These are phyloP conservation scores for Fraxinus pennsylvanica DNA, from an alignment of 257 asterid genomes.

Conservation along the genomic window DNA sequence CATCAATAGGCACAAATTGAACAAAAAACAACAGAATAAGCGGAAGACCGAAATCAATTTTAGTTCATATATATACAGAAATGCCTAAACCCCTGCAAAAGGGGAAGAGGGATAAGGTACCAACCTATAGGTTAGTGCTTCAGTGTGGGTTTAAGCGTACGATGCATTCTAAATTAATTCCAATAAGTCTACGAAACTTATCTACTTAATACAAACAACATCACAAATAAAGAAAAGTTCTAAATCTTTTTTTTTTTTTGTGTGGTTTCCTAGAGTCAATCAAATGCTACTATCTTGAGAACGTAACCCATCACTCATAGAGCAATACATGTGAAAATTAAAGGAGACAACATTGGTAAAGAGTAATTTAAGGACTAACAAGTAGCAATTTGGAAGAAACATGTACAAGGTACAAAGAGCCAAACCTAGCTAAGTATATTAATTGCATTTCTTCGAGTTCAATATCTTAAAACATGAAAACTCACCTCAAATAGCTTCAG, in stretches of 20 bases:
- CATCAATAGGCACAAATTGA: not conserved
- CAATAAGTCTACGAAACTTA: not conserved
- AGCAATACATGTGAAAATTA: not conserved
- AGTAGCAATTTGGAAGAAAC: not conserved
- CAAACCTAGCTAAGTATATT: not conserved
- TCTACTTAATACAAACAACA: not conserved
- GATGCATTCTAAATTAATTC: not conserved
- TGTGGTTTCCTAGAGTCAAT: not conserved
- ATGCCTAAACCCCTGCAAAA: not conserved
- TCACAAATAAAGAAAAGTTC: not conserved
- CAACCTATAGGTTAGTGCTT: not conserved
- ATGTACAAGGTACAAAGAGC: not conserved
- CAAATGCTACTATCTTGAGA: not conserved
- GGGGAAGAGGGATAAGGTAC: no score
- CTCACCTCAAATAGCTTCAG: constrained; percentile 25
- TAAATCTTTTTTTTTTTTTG: not conserved
- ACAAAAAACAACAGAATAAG: not conserved
- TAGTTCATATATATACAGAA: not conserved
- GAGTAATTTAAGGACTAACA: not conserved
- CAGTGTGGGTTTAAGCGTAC: not conserved
- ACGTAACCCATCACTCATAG: not conserved
- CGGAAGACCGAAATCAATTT: not conserved
- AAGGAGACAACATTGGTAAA: not conserved
- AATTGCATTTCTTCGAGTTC: not conserved
- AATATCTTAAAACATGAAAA: constrained; percentile 21